Conservation (phyloP, 805 yeast species). For the Metschnikowia orientalis region DNA sequence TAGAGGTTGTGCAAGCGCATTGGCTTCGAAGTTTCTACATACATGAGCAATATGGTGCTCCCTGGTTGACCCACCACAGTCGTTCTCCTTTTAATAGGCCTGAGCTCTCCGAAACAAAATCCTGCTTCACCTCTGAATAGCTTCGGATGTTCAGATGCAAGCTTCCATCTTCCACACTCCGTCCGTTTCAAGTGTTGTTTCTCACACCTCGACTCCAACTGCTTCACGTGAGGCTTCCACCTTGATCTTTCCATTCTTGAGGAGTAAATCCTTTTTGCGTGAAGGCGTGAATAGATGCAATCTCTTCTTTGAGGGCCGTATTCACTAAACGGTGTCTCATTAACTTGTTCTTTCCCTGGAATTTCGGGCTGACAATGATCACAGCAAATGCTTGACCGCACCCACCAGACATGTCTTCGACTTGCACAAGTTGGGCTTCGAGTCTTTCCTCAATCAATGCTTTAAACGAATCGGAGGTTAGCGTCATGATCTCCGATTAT, state of each 20-base stretch:
- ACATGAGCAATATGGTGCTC: too few species aligned
- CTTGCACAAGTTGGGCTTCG: conserved; percentile 62
- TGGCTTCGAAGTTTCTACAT: too few species aligned
- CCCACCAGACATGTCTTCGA: conserved; percentile 77
- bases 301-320: conserved; percentile 73
- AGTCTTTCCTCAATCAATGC: conserved; percentile 50
- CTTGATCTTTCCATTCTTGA: conserved; percentile 69
- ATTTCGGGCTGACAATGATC: conserved; percentile 67
- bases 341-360: conserved; percentile 77
- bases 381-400: conserved; percentile 98
- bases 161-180: too few species aligned
- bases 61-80: too few species aligned
- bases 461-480: conserved; percentile 42
- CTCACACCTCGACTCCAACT: too few species aligned
- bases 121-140: too few species aligned
- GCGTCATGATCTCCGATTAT: conserved; percentile 19
- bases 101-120: too few species aligned
- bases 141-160: too few species aligned
- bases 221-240: conserved; percentile 21
- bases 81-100: too few species aligned
- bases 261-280: conserved; percentile 86
- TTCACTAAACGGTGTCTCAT: conserved; percentile 87
- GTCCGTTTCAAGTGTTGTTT: too few species aligned
- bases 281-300: conserved; percentile 87
- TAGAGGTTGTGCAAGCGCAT: too few species aligned